phyloP scores from a whole-genome alignment of 257 asterid genomes.

The Buddleja alternifolia region DNA sequence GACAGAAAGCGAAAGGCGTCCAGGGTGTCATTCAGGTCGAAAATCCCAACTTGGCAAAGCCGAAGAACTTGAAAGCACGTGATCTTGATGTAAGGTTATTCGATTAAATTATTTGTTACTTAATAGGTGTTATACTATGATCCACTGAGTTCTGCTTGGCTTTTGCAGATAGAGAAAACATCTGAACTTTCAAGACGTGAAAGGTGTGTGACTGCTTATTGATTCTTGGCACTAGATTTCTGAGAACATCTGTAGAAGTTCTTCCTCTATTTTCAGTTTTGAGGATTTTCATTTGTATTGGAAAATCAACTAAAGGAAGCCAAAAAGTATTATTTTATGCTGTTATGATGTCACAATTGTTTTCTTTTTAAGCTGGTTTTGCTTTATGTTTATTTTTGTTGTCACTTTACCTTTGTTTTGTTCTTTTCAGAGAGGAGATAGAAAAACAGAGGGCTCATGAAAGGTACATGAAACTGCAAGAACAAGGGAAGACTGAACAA shows the following conservation, averaged over 20 bases:
- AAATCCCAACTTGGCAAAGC: constrained; percentile 76
- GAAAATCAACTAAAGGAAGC: too few relatives aligned
- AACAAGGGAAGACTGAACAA: constrained; percentile 96
- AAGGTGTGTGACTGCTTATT: constrained; percentile 51
- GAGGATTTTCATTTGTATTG: too few relatives aligned
- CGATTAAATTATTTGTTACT: background rate
- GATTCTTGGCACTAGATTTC: background rate
- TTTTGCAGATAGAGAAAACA: constrained; percentile 68
- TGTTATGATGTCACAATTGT: too few relatives aligned
- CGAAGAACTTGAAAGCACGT: constrained; percentile 76
- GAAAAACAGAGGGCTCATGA: constrained; percentile 92
- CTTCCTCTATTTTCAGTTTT: too few relatives aligned
- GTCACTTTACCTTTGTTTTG: too few relatives aligned
- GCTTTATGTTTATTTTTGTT: too few relatives aligned
- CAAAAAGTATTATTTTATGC: too few relatives aligned
- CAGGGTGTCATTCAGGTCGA: constrained; percentile 72
- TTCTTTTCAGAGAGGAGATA: constrained; percentile 78
- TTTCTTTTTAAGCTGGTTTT: too few relatives aligned
- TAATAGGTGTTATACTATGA: background rate
- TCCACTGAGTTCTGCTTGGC: constrained; percentile 2
- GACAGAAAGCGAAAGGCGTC: constrained; percentile 69
- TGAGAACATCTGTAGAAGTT: too few relatives aligned
- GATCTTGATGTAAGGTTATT: constrained; percentile 64
- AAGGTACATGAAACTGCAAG: constrained; percentile 97
- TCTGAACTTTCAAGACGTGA: constrained; percentile 87